These are phyloP conservation scores for Fusarium sterilihyphosum DNA, from an alignment of 2,329 filamentous ascomycete genomes.

Conservation along the genomic window DNA sequence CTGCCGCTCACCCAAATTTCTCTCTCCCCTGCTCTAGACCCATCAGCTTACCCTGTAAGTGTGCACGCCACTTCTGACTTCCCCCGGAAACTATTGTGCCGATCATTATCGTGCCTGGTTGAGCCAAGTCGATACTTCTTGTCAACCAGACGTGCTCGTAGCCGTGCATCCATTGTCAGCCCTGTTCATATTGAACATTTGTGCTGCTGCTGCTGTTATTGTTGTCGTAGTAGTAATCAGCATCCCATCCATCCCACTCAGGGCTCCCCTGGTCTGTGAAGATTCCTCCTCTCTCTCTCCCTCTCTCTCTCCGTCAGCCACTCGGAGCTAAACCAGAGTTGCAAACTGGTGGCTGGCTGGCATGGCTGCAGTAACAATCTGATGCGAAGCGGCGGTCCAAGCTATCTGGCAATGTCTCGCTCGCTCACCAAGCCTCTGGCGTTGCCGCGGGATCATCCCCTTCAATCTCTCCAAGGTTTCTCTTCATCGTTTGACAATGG, in stretches of 20 bases:
- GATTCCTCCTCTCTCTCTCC: slow-evolving; percentile 21
- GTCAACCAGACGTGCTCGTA: slow-evolving; percentile 37
- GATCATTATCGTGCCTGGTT: slow-evolving; percentile 43
- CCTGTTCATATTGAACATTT: slow-evolving; percentile 37
- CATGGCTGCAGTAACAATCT: slow-evolving; percentile 32
- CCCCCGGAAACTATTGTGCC: slow-evolving; percentile 42
- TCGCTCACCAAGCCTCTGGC: slow-evolving; percentile 29
- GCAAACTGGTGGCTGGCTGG: slow-evolving; percentile 33
- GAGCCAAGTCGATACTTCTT: slow-evolving; percentile 38
- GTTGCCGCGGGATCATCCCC: slow-evolving; percentile 31
- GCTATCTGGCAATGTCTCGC: slow-evolving; percentile 5
- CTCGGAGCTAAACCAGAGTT: slow-evolving; percentile 16
- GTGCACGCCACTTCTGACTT: slow-evolving; percentile 39
- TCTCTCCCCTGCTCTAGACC: slow-evolving; percentile 26
- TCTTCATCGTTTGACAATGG: slow-evolving; percentile 77
- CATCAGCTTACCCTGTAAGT: slow-evolving; percentile 30
- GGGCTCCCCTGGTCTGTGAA: slow-evolving; percentile 17
- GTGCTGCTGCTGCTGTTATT: neutral
- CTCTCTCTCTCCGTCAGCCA: slow-evolving; percentile 21
- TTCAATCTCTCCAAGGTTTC: slow-evolving; percentile 36
- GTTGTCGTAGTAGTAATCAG: slow-evolving; percentile 14
- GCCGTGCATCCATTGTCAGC: slow-evolving; percentile 45
- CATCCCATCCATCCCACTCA: slow-evolving; percentile 31
- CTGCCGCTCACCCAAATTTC: slow-evolving; percentile 16
- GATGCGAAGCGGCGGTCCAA: slow-evolving; percentile 37